phyloP scores from a whole-genome alignment of 768 basidiomycete genomes.

The Lentinula aciculospora region DNA sequence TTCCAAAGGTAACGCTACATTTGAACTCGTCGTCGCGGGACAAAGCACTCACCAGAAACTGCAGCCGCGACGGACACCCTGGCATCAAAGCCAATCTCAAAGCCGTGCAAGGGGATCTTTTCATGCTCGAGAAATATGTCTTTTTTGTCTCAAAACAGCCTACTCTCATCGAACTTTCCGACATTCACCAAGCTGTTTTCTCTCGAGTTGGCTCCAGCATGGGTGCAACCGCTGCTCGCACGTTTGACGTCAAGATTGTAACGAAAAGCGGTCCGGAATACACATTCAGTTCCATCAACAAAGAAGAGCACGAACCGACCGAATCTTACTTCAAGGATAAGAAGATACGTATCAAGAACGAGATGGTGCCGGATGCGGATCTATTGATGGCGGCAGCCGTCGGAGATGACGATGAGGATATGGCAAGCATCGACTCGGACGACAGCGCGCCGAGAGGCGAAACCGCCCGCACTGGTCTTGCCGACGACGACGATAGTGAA shows the following conservation, averaged over 20 bases:
- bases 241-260: conserved; percentile 90
- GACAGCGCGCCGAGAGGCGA: conserved; percentile 54
- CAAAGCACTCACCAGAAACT: not conserved
- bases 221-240: conserved; percentile 77
- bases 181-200: conserved; percentile 88
- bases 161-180: conserved; percentile 80
- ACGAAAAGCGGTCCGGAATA: conserved; percentile 81
- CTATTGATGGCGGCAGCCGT: conserved; percentile 60
- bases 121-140: conserved; percentile 96
- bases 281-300: conserved; percentile 90
- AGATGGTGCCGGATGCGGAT: conserved; percentile 88
- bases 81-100: conserved; percentile 99
- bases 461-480: conserved; percentile 35
- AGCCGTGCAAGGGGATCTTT: conserved; percentile 93
- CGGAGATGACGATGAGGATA: conserved; percentile 76
- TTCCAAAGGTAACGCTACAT: conserved; percentile 68
- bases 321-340: conserved; percentile 85
- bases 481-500: conserved; percentile 76
- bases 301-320: conserved; percentile 88
- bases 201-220: conserved; percentile 88
- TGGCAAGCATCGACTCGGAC: conserved; percentile 75
- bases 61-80: conserved; percentile 81
- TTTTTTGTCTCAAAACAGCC: conserved; percentile 98
- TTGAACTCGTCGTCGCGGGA: not conserved
- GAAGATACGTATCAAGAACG: conserved; percentile 92